Conservation (phyloP, 257 asterid genomes). For the Perilla frutescens region DNA sequence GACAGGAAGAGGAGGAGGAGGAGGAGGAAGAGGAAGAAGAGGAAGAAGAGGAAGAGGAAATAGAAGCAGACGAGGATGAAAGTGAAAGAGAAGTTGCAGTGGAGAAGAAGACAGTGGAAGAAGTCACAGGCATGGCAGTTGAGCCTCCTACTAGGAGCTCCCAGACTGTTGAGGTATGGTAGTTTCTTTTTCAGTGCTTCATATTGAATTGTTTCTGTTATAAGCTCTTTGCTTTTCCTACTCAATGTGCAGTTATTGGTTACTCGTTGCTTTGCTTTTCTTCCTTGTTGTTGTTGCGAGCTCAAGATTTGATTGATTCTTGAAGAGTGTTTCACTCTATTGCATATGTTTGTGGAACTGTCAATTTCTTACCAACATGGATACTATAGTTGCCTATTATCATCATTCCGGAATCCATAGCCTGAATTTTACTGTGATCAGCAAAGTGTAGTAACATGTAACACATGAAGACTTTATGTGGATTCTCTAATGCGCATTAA, state of each 20-base stretch:
- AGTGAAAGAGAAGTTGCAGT: slow-evolving; percentile 34
- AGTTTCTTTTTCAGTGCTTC: slow-evolving; percentile 18
- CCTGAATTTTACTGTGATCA: not conserved
- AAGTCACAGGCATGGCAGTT: slow-evolving; percentile 32
- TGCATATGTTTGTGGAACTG: not conserved
- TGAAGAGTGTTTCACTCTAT: not conserved
- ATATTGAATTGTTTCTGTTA: slow-evolving; percentile 11
- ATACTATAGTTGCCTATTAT: not conserved
- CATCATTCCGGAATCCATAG: not conserved
- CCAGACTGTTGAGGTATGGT: slow-evolving; percentile 51
- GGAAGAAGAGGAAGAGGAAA: slow-evolving; percentile 36
- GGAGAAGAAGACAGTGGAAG: slow-evolving; percentile 38
- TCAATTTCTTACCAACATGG: not conserved
- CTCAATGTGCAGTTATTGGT: not conserved
- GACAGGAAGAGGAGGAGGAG: slow-evolving; percentile 47
- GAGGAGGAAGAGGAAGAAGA: slow-evolving; percentile 53
- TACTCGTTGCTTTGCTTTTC: slow-evolving; percentile 3
- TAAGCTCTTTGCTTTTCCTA: slow-evolving; percentile 8
- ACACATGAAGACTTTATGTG: not conserved
- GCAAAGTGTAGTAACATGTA: not conserved
- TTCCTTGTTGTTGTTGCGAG: not conserved
- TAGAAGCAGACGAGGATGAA: slow-evolving; percentile 39
- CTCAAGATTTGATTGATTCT: slow-evolving; percentile 7
- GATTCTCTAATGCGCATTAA: not conserved
- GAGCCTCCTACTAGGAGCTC: slow-evolving; percentile 42